Percentiles rank a stretch among this genome's conserved stretches.
phyloP scores from a whole-genome alignment of 2,329 filamentous ascomycete species.

The Aspergillus fumigatiaffinis region DNA sequence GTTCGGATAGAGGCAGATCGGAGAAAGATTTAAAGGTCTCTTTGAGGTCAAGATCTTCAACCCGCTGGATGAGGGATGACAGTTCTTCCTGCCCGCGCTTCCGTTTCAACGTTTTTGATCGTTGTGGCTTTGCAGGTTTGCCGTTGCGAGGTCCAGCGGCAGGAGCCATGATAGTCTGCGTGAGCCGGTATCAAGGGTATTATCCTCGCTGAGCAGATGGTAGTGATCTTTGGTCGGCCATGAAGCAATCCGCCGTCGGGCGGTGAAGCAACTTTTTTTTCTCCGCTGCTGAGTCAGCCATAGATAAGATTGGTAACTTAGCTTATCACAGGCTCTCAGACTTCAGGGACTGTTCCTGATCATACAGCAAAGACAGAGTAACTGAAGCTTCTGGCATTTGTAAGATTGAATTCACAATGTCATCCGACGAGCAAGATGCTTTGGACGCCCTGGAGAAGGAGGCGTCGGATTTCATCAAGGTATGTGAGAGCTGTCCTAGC shows the following conservation, averaged over 20 bases:
- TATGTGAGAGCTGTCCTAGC: conserved; percentile 28
- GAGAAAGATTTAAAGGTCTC: conserved; percentile 64
- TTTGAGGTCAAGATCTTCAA: conserved; percentile 44
- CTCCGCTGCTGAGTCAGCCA: conserved; percentile 33
- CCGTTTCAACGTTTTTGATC: conserved; percentile 38
- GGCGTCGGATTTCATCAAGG: conserved; percentile 88
- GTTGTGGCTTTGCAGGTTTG: conserved; percentile 27
- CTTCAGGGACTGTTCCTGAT: neutral
- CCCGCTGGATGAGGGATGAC: conserved; percentile 38
- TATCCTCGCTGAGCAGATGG: conserved; percentile 1
- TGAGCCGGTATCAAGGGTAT: neutral
- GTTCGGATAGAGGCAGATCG: conserved; percentile 78
- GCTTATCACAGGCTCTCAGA: conserved; percentile 8
- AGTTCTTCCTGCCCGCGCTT: conserved; percentile 46
- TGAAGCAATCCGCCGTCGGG: conserved; percentile 12
- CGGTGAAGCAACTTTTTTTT: conserved; percentile 29
- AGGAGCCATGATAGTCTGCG: conserved; percentile 29
- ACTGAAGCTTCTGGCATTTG: neutral
- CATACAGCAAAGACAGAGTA: neutral
- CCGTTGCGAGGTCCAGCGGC: conserved; percentile 22
- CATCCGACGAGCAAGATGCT: conserved; percentile 67
- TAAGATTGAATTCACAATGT: conserved; percentile 35
- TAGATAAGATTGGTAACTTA: conserved; percentile 30
- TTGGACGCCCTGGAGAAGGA: conserved; percentile 79
- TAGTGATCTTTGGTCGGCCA: conserved; percentile 15